A percentile compares a stretch with the other conserved stretches of the same genome.
These are phyloP conservation scores for Ottelia alismoides DNA, from an alignment of 106 monocot species.

Conservation along the genomic window DNA sequence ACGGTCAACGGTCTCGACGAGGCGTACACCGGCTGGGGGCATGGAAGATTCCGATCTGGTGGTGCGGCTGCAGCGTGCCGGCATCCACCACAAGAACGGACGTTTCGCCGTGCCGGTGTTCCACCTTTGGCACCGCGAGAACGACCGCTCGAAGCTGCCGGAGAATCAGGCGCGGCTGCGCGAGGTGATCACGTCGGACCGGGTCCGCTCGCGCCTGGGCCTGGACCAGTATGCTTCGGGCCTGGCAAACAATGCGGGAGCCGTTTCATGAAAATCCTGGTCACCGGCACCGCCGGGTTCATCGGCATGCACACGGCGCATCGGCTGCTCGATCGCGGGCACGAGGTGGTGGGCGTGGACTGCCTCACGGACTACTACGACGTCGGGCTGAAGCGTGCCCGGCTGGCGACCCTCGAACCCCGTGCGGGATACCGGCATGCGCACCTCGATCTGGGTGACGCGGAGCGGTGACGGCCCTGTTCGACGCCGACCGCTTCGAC, in stretches of 20 bases:
- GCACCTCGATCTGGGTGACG: too few species aligned
- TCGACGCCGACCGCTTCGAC: too few species aligned
- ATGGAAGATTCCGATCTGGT: not conserved
- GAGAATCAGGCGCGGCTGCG: not conserved
- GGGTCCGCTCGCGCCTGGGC: not conserved
- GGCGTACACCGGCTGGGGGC: not conserved
- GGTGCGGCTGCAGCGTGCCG: not conserved
- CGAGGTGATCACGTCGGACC: not conserved
- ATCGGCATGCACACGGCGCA: too few species aligned
- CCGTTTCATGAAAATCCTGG: too few species aligned
- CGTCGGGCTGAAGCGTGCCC: too few species aligned
- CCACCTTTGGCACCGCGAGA: not conserved
- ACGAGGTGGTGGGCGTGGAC: too few species aligned
- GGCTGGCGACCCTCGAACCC: too few species aligned
- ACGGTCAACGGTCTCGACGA: not conserved
- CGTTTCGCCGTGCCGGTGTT: not conserved
- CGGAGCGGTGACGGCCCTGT: too few species aligned
- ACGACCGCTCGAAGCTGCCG: not conserved
- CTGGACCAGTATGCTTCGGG: not conserved
- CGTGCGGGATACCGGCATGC: too few species aligned
- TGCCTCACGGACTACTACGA: too few species aligned
- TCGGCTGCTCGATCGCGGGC: too few species aligned
- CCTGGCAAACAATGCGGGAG: not conserved
- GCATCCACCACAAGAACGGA: not conserved
- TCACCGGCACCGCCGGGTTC: too few species aligned